These are phyloP conservation scores for Sarocladiaceae sp. DNA, from an alignment of 2,329 filamentous ascomycete species.

Conservation along the genomic window DNA sequence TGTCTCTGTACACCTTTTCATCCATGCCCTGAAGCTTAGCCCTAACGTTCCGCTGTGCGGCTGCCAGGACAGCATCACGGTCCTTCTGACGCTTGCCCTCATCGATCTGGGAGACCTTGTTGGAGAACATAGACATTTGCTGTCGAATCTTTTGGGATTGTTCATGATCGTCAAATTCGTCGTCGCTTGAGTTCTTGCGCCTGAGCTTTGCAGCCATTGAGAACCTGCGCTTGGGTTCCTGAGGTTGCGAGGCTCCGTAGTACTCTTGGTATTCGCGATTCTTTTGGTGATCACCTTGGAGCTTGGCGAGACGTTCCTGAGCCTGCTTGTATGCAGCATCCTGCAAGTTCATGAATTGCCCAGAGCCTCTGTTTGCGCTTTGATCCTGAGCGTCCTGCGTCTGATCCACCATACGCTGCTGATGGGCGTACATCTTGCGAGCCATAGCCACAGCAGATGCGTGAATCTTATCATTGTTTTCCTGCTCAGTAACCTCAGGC, in stretches of 20 bases:
- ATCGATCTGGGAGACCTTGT: slow-evolving; percentile 63
- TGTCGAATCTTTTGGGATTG: slow-evolving; percentile 68
- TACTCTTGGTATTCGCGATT: slow-evolving; percentile 67
- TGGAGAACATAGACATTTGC: slow-evolving; percentile 76
- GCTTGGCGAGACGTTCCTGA: slow-evolving; percentile 74
- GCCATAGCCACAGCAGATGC: slow-evolving; percentile 89
- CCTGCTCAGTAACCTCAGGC: slow-evolving; percentile 69
- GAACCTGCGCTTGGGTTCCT: slow-evolving; percentile 37
- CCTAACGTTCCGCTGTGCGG: slow-evolving; percentile 82
- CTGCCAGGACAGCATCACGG: slow-evolving; percentile 68
- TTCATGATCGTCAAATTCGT: slow-evolving; percentile 56
- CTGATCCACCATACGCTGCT: slow-evolving; percentile 58
- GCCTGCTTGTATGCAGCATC: slow-evolving; percentile 85
- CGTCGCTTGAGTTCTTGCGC: slow-evolving; percentile 61
- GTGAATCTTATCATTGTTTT: slow-evolving; percentile 66
- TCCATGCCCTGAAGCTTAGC: slow-evolving; percentile 77
- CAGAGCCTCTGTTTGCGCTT: not conserved
- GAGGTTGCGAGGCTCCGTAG: slow-evolving; percentile 55
- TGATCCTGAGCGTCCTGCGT: slow-evolving; percentile 34
- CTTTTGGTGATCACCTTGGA: slow-evolving; percentile 66
- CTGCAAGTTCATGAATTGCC: slow-evolving; percentile 61
- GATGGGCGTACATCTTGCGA: slow-evolving; percentile 73
- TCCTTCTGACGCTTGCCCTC: slow-evolving; percentile 71
- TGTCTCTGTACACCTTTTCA: slow-evolving; percentile 71
- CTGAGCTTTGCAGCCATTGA: slow-evolving; percentile 52